Conservation (phyloP, 345 rosid species). For the Salix arbutifolia region DNA sequence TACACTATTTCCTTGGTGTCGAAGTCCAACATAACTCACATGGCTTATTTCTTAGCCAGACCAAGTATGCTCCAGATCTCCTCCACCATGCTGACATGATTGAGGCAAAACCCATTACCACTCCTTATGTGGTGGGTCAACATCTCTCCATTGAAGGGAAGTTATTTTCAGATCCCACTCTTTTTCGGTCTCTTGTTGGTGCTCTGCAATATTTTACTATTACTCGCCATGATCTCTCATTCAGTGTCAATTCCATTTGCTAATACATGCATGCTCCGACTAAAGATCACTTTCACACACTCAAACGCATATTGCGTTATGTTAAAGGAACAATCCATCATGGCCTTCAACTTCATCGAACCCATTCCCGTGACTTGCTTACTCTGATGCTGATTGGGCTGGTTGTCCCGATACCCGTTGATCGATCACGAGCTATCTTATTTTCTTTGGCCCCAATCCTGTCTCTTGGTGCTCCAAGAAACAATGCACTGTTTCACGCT, state of each 20-base stretch:
- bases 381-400: neutral
- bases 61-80: too few relatives aligned
- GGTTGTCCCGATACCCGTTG: fast-evolving
- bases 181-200: fast-evolving
- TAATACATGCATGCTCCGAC: neutral
- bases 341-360: neutral
- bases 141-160: fast-evolving
- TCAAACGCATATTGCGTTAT: neutral
- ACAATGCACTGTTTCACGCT: neutral
- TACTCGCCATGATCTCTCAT: neutral
- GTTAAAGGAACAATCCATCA: fast-evolving
- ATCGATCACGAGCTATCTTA: fast-evolving
- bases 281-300: neutral
- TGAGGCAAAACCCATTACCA: too few relatives aligned
- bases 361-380: neutral
- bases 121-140: too few relatives aligned
- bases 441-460: neutral
- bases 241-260: fast-evolving
- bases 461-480: neutral
- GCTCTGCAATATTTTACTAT: neutral
- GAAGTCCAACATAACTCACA: too few relatives aligned
- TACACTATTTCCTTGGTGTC: too few relatives aligned
- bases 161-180: too few relatives aligned
- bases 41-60: too few relatives aligned
- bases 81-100: too few relatives aligned